Percentiles rank a stretch among this genome's conserved stretches.
phyloP scores from a whole-genome alignment of 2,329 filamentous ascomycete species.

The Macrophomina pseudophaseolina region DNA sequence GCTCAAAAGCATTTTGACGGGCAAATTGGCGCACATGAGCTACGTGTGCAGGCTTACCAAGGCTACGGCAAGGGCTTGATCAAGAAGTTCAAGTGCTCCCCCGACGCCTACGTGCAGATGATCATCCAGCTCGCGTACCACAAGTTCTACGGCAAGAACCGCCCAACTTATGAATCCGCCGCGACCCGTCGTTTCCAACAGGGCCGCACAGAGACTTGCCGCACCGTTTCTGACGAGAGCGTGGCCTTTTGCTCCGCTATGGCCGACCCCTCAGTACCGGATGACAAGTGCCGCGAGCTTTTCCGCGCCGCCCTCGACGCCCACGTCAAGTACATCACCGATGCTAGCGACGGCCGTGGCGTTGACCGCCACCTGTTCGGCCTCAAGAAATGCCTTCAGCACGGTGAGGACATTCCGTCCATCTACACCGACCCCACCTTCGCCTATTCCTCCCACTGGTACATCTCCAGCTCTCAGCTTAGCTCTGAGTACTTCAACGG shows the following conservation, averaged over 20 bases:
- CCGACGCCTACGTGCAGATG: conserved; percentile 98
- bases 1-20: conserved; percentile 79
- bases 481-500: conserved; percentile 98
- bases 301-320: conserved; percentile 82
- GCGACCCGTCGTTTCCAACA: conserved; percentile 94
- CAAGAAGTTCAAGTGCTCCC: conserved; percentile 99
- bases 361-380: conserved; percentile 98
- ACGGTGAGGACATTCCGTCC: conserved; percentile 79
- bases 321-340: conserved; percentile 88
- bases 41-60: conserved; percentile 93
- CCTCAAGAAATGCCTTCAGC: conserved; percentile 84
- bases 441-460: conserved; percentile 85
- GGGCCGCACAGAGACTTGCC: conserved; percentile 94
- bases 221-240: conserved; percentile 87
- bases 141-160: conserved; percentile 99
- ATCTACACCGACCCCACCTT: conserved; percentile 89
- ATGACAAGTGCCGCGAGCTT: conserved; percentile 70
- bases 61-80: conserved; percentile 97
- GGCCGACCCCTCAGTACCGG: conserved; percentile 68
- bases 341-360: conserved; percentile 88
- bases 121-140: conserved; percentile 96
- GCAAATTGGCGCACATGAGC: conserved; percentile 85
- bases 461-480: conserved; percentile 84
- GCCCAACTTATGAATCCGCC: conserved; percentile 96
- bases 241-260: conserved; percentile 90